Percentiles rank a stretch among this genome's conserved stretches.
Conservation (phyloP, 1,284 basidiomycete species). For the Irpex rosettiformis region DNA sequence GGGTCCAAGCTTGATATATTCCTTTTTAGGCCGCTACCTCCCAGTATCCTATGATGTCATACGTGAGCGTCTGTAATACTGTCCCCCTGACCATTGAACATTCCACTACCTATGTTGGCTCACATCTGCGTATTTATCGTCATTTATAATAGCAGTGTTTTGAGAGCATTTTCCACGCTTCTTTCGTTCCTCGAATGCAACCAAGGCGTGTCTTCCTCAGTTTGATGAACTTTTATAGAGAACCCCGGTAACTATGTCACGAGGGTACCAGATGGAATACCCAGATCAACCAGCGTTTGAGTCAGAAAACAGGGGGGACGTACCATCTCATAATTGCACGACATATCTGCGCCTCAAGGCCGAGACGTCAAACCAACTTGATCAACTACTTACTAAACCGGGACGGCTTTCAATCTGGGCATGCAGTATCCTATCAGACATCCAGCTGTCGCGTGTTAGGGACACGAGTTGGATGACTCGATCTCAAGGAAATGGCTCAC, state of each 20-base stretch:
- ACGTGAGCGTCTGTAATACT: not conserved
- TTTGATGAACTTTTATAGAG: not conserved
- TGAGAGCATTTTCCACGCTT: not conserved
- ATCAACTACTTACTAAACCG: not conserved
- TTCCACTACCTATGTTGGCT: not conserved
- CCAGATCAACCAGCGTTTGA: not conserved
- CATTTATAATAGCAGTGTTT: not conserved
- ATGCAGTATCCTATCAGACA: not conserved
- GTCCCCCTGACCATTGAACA: not conserved
- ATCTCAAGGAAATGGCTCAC: not conserved
- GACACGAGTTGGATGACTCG: too few relatives aligned
- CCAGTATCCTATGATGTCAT: constrained; percentile 6
- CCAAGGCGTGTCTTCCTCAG: not conserved
- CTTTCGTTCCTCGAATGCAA: not conserved
- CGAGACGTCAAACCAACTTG: too few relatives aligned
- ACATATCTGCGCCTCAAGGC: not conserved
- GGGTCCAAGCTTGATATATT: constrained; percentile 4
- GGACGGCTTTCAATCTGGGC: not conserved
- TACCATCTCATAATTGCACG: not conserved
- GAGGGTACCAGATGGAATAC: not conserved
- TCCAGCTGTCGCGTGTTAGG: too few relatives aligned
- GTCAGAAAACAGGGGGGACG: not conserved
- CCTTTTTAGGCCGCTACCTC: constrained; percentile 10
- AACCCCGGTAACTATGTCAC: not conserved
- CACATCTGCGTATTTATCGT: too few relatives aligned